Evolutionary conservation across 2,329 filamentous ascomycete genomes (phyloP).

Genomic region (Alternaria consortialis): DNA sequence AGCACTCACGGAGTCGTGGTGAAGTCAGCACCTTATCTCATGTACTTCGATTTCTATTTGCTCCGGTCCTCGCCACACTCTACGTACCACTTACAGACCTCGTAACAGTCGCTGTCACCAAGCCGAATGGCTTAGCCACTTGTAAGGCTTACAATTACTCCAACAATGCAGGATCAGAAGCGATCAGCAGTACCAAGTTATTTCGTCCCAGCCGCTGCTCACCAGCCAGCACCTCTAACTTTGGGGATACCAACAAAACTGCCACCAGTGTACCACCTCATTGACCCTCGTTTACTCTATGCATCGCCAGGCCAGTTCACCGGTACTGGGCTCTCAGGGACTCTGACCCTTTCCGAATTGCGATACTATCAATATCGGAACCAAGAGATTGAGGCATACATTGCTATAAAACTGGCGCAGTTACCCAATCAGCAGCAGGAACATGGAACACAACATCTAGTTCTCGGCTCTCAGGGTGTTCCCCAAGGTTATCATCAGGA

Average conservation of each 20-base stretch:
- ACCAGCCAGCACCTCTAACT: background rate
- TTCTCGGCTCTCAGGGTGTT: background rate
- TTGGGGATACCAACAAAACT: no score
- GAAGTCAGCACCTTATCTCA: background rate
- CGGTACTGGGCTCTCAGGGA: constrained; percentile 1
- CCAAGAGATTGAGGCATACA: background rate
- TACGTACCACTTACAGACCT: no score
- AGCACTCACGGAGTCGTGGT: background rate
- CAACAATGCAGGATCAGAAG: background rate
- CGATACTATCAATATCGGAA: constrained; percentile 18
- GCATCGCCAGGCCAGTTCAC: constrained; percentile 20
- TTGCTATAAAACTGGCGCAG: background rate
- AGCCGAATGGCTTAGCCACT: background rate
- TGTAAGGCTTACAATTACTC: background rate
- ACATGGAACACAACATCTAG: background rate
- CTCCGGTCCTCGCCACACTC: background rate
- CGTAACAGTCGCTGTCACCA: no score
- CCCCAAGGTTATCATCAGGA: background rate
- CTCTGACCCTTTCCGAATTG: constrained; percentile 12
- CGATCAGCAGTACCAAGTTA: background rate
- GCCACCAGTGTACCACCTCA: background rate
- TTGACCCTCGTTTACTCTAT: constrained; percentile 23
- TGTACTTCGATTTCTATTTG: background rate
- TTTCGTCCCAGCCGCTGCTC: background rate
- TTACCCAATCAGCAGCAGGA: background rate